phyloP scores from a whole-genome alignment of 495 filamentous ascomycete genomes.

The Physcia stellaris region DNA sequence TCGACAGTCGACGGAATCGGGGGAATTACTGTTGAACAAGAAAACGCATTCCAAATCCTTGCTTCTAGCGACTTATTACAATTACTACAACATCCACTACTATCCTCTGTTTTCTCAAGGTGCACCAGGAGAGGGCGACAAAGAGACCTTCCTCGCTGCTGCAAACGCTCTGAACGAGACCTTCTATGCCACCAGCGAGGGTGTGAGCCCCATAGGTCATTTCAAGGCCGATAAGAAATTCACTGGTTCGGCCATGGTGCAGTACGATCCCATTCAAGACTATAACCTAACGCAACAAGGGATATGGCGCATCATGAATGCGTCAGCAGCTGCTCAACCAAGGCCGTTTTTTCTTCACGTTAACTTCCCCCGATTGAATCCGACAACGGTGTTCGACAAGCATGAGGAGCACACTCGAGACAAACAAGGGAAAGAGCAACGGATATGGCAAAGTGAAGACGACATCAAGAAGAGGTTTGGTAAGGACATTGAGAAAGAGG shows the following conservation, averaged over 20 bases:
- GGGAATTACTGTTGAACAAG: slow-evolving; percentile 38
- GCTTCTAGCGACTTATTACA: slow-evolving; percentile 44
- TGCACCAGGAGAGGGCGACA: slow-evolving; percentile 41
- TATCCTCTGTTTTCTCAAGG: slow-evolving; percentile 39
- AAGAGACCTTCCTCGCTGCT: slow-evolving; percentile 41
- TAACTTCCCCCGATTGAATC: slow-evolving; percentile 42
- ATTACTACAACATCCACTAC: slow-evolving; percentile 37
- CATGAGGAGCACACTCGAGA: slow-evolving; percentile 22
- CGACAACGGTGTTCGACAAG: slow-evolving; percentile 26
- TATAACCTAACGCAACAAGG: slow-evolving; percentile 23
- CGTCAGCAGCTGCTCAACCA: slow-evolving; percentile 18
- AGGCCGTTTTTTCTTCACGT: slow-evolving; percentile 39
- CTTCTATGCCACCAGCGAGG: slow-evolving; percentile 30
- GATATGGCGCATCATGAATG: slow-evolving; percentile 26
- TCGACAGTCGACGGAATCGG: slow-evolving; percentile 34
- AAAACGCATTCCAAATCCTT: slow-evolving; percentile 29
- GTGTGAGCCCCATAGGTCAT: slow-evolving; percentile 13
- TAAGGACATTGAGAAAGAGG: slow-evolving; percentile 32
- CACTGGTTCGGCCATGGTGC: slow-evolving; percentile 30
- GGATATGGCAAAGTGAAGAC: slow-evolving; percentile 31
- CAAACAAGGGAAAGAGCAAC: slow-evolving; percentile 24
- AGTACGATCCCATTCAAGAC: slow-evolving; percentile 29
- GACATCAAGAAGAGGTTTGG: slow-evolving; percentile 25
- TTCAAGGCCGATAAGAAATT: slow-evolving; percentile 7
- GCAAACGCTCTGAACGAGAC: slow-evolving; percentile 28